Conservation (phyloP, 768 basidiomycete genomes). For the Boletus rubescentipes region DNA sequence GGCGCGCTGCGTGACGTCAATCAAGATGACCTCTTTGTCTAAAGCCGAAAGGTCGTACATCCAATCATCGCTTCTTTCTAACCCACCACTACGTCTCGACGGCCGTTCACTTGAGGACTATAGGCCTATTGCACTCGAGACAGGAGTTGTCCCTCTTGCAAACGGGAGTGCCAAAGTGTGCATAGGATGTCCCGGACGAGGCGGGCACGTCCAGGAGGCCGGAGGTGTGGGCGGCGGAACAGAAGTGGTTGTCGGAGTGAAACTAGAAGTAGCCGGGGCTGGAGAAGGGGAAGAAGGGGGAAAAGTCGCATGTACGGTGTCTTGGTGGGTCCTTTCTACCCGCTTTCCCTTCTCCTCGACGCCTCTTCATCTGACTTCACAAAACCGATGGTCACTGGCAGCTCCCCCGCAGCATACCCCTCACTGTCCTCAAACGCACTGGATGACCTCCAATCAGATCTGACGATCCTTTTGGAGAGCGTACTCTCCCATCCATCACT, state of each 20-base stretch:
- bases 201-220: constrained; percentile 74
- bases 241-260: constrained; percentile 74
- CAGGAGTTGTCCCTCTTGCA: constrained; percentile 74
- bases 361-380: background rate
- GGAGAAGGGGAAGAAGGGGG: constrained; percentile 54
- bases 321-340: constrained; percentile 59
- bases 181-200: constrained; percentile 65
- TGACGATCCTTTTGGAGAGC: constrained; percentile 60
- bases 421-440: constrained; percentile 58
- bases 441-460: constrained; percentile 77
- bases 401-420: constrained; percentile 82
- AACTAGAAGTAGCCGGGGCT: constrained; percentile 68
- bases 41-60: constrained; percentile 83
- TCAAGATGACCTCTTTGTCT: constrained; percentile 43
- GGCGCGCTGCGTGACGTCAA: too few species aligned
- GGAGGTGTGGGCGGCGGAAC: constrained; percentile 76
- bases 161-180: constrained; percentile 80
- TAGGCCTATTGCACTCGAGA: constrained; percentile 69
- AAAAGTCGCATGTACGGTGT: constrained; percentile 63
- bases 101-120: constrained; percentile 69
- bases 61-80: constrained; percentile 57
- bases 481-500: constrained; percentile 67
- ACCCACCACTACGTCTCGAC: constrained; percentile 69
- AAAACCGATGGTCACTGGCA: constrained; percentile 37
- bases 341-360: too few species aligned